phyloP scores from a whole-genome alignment of 1,284 basidiomycete genomes.

The Retiboletus fuscus region DNA sequence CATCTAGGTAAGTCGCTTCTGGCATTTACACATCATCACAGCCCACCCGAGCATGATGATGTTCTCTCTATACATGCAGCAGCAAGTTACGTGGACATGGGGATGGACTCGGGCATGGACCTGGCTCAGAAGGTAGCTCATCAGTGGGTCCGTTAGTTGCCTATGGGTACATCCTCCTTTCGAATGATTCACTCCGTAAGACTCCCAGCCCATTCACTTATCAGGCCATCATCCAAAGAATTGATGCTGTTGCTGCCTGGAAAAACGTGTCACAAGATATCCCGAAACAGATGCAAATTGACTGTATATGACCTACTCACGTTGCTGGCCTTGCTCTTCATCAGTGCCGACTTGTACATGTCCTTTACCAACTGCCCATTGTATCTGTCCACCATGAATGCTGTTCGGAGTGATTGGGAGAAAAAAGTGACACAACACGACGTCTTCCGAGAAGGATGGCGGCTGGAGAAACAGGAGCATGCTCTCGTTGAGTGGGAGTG shows the following conservation, averaged over 20 bases:
- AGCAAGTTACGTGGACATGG: neutral
- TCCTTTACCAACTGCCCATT: constrained; percentile 33
- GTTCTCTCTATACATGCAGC: neutral
- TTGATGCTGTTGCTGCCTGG: constrained; percentile 21
- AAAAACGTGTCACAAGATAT: neutral
- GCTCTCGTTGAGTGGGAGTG: constrained; percentile 13
- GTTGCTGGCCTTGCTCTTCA: neutral
- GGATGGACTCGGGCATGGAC: too few species aligned
- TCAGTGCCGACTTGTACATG: constrained; percentile 1
- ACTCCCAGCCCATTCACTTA: neutral
- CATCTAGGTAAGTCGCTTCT: constrained; percentile 19
- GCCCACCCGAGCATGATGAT: neutral
- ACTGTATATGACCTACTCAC: neutral
- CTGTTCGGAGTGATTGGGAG: constrained; percentile 32
- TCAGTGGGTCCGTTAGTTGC: neutral
- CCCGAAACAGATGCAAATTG: neutral
- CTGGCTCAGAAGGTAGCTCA: neutral
- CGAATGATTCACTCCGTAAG: too few species aligned
- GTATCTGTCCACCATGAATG: constrained; percentile 23
- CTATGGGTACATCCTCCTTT: constrained; percentile 6
- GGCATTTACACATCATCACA: neutral
- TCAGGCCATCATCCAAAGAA: constrained; percentile 24
- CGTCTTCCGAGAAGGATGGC: constrained; percentile 19
- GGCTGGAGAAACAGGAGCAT: constrained; percentile 25
- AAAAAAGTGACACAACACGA: constrained; percentile 15